These are phyloP conservation scores for Grigorovia transvaalensis DNA, from an alignment of 805 yeast species.

Conservation along the genomic window DNA sequence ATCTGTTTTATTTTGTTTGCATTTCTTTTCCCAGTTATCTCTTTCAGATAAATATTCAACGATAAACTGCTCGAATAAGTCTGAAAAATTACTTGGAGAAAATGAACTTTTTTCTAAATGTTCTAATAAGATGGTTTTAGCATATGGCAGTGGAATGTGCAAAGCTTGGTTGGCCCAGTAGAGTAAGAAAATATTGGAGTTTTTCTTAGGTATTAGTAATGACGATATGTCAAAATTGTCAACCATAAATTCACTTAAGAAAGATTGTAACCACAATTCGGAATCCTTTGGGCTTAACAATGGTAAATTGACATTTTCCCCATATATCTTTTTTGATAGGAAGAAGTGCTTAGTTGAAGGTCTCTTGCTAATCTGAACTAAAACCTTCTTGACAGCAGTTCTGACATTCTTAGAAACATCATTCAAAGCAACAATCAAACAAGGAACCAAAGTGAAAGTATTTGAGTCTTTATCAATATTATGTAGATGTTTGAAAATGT, in stretches of 20 bases:
- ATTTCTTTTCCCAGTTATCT: constrained; percentile 32
- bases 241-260: constrained; percentile 38
- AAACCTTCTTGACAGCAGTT: constrained; percentile 30
- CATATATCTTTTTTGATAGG: constrained; percentile 50
- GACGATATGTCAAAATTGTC: constrained; percentile 40
- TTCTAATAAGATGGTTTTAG: constrained; percentile 44
- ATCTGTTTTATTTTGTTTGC: constrained; percentile 40
- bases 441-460: constrained; percentile 49
- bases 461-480: constrained; percentile 31
- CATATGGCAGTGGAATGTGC: constrained; percentile 38
- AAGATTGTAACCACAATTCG: constrained; percentile 31
- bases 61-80: constrained; percentile 37
- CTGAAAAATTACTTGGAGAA: constrained; percentile 32
- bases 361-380: constrained; percentile 32
- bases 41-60: constrained; percentile 39
- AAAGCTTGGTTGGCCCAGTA: constrained; percentile 63
- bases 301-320: constrained; percentile 35
- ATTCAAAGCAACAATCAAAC: constrained; percentile 42
- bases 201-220: constrained; percentile 40
- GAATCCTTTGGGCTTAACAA: constrained; percentile 60
- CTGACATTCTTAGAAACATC: constrained; percentile 46
- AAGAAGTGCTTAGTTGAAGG: constrained; percentile 35
- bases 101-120: constrained; percentile 31
- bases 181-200: constrained; percentile 47
- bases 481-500: constrained; percentile 28